These are phyloP conservation scores for Ganoderma leucocontextum DNA, from an alignment of 1,284 basidiomycete species.

Conservation along the genomic window DNA sequence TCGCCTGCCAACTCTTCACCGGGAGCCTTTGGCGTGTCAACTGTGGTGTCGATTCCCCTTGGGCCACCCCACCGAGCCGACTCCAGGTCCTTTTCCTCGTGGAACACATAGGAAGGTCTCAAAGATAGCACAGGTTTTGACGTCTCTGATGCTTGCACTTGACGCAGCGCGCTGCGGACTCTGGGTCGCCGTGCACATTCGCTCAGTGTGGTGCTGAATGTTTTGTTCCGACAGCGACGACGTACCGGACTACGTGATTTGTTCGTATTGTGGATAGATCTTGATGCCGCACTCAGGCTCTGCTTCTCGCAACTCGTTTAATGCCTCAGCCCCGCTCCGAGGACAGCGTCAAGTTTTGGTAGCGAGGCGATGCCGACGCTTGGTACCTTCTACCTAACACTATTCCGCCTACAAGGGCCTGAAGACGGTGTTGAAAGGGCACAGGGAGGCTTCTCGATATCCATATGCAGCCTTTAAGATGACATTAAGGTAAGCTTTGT, in stretches of 20 bases:
- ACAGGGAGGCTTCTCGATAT: not conserved
- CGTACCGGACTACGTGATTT: not conserved
- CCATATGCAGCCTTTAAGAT: not conserved
- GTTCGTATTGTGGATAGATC: not conserved
- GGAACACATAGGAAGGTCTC: not conserved
- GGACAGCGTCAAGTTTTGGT: too few species aligned
- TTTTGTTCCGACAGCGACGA: not conserved
- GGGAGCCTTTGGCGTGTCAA: too few species aligned
- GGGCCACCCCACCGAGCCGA: not conserved
- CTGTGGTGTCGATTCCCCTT: not conserved
- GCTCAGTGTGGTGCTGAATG: not conserved
- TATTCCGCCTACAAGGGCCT: too few species aligned
- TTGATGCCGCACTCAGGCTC: not conserved
- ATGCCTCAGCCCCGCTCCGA: constrained; percentile 1
- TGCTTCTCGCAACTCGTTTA: too few species aligned
- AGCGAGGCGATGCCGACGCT: too few species aligned
- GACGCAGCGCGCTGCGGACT: not conserved
- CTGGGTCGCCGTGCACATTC: too few species aligned
- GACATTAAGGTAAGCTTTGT: not conserved
- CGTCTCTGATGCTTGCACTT: not conserved
- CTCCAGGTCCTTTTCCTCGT: not conserved
- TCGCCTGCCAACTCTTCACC: too few species aligned
- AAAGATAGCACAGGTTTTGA: not conserved
- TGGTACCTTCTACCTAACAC: too few species aligned
- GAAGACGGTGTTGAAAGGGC: too few species aligned